phyloP scores from a whole-genome alignment of 352 stramenopile species.

The Pythium dissotocum region DNA sequence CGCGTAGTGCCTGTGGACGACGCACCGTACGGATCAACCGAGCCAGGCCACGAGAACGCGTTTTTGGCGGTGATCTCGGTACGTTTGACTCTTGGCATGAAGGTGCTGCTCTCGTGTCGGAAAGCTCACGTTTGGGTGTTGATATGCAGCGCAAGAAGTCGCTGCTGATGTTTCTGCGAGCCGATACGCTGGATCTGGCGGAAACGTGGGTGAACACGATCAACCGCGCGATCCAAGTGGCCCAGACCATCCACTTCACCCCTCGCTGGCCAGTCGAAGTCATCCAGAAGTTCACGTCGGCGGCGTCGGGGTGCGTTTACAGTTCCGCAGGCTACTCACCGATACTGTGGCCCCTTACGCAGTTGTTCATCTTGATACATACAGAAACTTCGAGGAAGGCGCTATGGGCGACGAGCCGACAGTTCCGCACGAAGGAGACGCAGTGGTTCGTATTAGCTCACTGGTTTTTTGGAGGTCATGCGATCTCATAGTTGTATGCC shows the following conservation, averaged over 20 bases:
- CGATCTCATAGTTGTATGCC: neutral
- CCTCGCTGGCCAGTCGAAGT: constrained; percentile 68
- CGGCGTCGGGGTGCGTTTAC: constrained; percentile 51
- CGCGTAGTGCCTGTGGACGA: constrained; percentile 78
- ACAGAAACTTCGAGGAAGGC: constrained; percentile 29
- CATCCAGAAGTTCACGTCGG: constrained; percentile 73
- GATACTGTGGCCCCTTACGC: neutral
- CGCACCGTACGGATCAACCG: constrained; percentile 68
- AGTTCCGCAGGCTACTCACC: neutral
- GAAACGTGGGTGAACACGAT: constrained; percentile 78
- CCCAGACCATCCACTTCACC: constrained; percentile 63
- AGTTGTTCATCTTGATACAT: neutral
- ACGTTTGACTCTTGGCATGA: neutral
- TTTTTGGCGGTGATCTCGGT: constrained; percentile 81
- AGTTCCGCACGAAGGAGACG: neutral
- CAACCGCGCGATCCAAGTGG: constrained; percentile 75
- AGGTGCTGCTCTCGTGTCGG: no score
- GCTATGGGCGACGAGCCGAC: constrained; percentile 14
- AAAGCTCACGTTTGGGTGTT: neutral
- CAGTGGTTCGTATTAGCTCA: constrained; percentile 5
- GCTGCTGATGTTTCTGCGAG: constrained; percentile 76
- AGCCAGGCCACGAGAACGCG: constrained; percentile 52
- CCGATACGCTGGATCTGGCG: constrained; percentile 69
- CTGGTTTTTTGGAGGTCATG: neutral
- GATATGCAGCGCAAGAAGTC: constrained; percentile 67